Conservation (phyloP, 306 rosid genomes). For the Senna siamea region DNA sequence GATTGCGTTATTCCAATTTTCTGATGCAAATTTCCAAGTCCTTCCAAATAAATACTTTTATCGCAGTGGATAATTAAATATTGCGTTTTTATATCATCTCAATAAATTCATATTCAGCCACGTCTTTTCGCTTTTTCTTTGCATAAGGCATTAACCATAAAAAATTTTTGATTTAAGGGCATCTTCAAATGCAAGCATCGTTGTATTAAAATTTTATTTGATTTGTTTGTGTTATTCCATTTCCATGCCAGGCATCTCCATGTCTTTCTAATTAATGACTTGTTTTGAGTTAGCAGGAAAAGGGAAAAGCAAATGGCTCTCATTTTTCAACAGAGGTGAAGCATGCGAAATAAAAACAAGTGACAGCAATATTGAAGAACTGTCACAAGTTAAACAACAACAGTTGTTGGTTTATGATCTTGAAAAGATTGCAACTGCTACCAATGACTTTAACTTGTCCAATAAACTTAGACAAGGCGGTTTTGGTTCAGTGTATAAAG, state of each 20-base stretch:
- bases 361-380: neutral
- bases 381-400: conserved; percentile 29
- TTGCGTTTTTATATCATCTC: no score
- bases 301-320: neutral
- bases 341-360: neutral
- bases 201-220: neutral
- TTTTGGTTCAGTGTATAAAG: conserved; percentile 44
- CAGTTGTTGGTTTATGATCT: conserved; percentile 34
- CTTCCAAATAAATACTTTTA: no score
- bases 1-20: no score
- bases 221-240: neutral
- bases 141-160: no score
- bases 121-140: no score
- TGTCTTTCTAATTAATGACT: no score
- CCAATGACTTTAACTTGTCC: conserved; percentile 39
- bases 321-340: no score
- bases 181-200: neutral
- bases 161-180: no score
- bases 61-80: no score
- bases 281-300: neutral
- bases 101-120: no score
- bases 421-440: conserved; percentile 42
- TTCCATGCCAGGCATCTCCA: neutral
- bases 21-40: no score
- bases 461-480: conserved; percentile 46